Base-by-base conservation (phyloP, 768 basidiomycete genomes). In the Strobilomyces dryophilus region DNA sequence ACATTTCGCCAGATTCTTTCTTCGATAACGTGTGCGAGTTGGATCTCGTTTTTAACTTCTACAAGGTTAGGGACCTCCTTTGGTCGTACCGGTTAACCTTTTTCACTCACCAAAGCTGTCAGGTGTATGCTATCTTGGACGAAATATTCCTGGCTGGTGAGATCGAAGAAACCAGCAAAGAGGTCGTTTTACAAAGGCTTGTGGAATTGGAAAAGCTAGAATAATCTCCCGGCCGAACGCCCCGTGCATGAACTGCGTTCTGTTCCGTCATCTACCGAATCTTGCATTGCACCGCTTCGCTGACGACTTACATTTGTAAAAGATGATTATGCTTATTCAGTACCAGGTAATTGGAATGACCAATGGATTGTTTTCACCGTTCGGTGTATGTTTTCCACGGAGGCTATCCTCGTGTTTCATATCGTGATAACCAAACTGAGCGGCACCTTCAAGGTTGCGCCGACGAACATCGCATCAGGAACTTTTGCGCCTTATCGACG, bases 1-100 rank as follows among this genome's bases (percentile, higher is more conserved):
- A 4, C 29, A 53, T 29, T 48, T 26, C n/a, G 20, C 11, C 52
- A 97, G 95, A 98, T 67, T 85, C 94, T 0, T 99, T 98, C 77
- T 99, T 99, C 64, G 94, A 98, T 66, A 98, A 99, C 61, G 97
- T 99, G 2, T 98, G 97, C 74, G 95, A 98, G 70, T 77, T 98
- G 29, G 97, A 98, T 66, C 81, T 99, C 0, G 97, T 99, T 3
- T 99, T 98, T 77, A 98, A 98, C 71, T 99, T 98, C 68, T 97
- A 98, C 74, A 98, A 98, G 77, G 92, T 88, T 39, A 53, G 59
- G 18, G 27, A 14, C 36, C 18, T 43, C 43, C 24, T 47, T 31
- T 24, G 1, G 17, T 48, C 43, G 8, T 34, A 3, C 12, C 2
- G 2, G 70, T 55, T 24, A 31, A 20, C 29, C 47, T 12, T 32